A percentile compares a stretch with the other conserved stretches of the same genome.
These are phyloP conservation scores for Hypoxylon sp. DNA, from an alignment of 2,329 filamentous ascomycete species.

Conservation along the genomic window DNA sequence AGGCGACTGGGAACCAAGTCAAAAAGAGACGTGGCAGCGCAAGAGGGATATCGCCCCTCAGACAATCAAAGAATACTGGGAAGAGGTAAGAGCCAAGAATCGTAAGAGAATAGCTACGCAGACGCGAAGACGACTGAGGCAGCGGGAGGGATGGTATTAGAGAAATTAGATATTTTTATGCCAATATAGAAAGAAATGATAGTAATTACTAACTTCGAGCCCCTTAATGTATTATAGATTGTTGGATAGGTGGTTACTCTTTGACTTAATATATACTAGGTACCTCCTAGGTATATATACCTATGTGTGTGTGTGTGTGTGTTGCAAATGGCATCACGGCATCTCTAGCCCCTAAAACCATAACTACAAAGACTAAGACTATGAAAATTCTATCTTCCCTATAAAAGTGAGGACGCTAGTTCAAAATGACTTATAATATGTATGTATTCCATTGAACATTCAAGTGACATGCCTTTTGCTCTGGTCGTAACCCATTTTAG, in stretches of 20 bases:
- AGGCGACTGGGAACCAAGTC: conserved; percentile 22
- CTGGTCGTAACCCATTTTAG: conserved; percentile 43
- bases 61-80: conserved; percentile 30
- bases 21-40: conserved; percentile 31
- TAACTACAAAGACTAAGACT: not conserved
- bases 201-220: no score
- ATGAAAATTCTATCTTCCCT: not conserved
- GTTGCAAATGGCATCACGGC: not conserved
- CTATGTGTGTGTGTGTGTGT: no score
- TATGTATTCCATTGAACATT: not conserved
- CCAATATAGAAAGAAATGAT: no score
- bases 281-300: no score
- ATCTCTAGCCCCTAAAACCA: no score
- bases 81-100: not conserved
- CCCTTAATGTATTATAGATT: no score
- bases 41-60: not conserved
- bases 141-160: conserved; percentile 3
- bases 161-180: not conserved
- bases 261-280: no score
- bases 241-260: not conserved
- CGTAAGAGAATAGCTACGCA: not conserved
- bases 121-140: not conserved
- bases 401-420: not conserved
- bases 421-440: not conserved
- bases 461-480: not conserved